Evolutionary conservation across 2,329 filamentous ascomycete species (phyloP).

Genomic region (Davidsoniella virescens): DNA sequence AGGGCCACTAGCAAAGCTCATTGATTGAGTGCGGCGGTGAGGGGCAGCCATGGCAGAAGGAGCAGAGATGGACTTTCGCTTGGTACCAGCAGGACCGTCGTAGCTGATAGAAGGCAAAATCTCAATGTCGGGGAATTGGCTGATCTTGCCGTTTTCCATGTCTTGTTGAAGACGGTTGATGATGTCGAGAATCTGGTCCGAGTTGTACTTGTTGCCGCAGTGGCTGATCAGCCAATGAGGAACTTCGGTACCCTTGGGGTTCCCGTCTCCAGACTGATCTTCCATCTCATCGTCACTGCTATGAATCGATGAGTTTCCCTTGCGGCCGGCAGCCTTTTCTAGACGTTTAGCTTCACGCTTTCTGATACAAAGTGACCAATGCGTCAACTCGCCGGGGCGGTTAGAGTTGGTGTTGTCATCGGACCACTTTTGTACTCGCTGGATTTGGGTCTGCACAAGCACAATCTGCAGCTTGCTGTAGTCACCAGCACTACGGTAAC

Average conservation of each 20-base stretch:
- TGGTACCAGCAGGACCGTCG: slow-evolving; percentile 11
- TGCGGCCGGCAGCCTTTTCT: slow-evolving; percentile 15
- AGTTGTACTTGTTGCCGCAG: slow-evolving; percentile 31
- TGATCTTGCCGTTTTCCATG: slow-evolving; percentile 26
- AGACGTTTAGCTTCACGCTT: slow-evolving; percentile 48
- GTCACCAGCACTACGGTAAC: slow-evolving; percentile 49
- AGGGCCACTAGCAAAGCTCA: slow-evolving; percentile 16
- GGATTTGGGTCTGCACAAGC: slow-evolving; percentile 46
- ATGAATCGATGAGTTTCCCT: slow-evolving; percentile 19
- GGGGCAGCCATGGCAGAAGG: slow-evolving; percentile 6
- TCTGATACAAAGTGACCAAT: slow-evolving; percentile 46
- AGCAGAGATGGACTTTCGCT: slow-evolving; percentile 10
- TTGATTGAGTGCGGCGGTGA: slow-evolving; percentile 21
- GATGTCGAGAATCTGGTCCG: slow-evolving; percentile 31
- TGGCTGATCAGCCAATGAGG: slow-evolving; percentile 33
- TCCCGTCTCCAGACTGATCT: slow-evolving; percentile 20
- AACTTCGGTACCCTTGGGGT: slow-evolving; percentile 26
- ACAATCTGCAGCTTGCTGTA: slow-evolving; percentile 47
- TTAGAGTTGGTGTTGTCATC: slow-evolving; percentile 27
- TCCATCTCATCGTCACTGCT: slow-evolving; percentile 19
- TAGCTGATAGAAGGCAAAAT: slow-evolving; percentile 35
- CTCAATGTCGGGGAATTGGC: slow-evolving; percentile 40
- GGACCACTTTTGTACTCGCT: slow-evolving; percentile 47
- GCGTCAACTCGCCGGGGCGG: slow-evolving; percentile 29
- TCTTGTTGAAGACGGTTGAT: slow-evolving; percentile 29